Conservation (phyloP, 2,329 filamentous ascomycete species). For the Elsinoe perseae region DNA sequence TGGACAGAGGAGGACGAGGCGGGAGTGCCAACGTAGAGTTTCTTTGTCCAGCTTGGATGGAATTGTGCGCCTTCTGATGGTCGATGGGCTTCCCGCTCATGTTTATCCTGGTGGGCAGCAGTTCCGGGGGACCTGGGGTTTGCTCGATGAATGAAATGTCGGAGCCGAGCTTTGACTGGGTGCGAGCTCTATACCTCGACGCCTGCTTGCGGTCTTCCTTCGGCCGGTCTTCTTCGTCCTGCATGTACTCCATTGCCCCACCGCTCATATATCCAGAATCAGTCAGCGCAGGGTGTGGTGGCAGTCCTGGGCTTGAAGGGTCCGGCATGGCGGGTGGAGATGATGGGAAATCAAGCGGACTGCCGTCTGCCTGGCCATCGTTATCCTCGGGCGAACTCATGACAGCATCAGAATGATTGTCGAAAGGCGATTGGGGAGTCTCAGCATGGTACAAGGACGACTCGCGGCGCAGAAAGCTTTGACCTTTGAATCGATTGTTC, state of each 20-base stretch:
- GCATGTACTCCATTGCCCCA: slow-evolving; percentile 61
- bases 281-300: slow-evolving; percentile 36
- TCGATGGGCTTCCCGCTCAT: slow-evolving; percentile 15
- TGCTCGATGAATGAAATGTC: slow-evolving; percentile 30
- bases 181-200: slow-evolving; percentile 27
- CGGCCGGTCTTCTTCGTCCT: slow-evolving; percentile 41
- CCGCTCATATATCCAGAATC: slow-evolving; percentile 85
- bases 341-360: slow-evolving; percentile 76
- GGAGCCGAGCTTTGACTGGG: slow-evolving; percentile 16
- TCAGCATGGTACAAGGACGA: slow-evolving; percentile 18
- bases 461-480: slow-evolving; percentile 19
- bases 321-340: slow-evolving; percentile 77
- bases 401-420: slow-evolving; percentile 34
- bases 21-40: slow-evolving; percentile 30
- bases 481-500: slow-evolving; percentile 10
- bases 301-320: slow-evolving; percentile 68
- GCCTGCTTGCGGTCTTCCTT: slow-evolving; percentile 32
- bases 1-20: slow-evolving; percentile 21
- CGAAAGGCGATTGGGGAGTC: slow-evolving; percentile 19
- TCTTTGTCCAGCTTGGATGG: slow-evolving; percentile 24
- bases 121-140: slow-evolving; percentile 36
- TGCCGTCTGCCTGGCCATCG: slow-evolving; percentile 49
- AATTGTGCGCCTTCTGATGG: slow-evolving; percentile 18
- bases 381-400: slow-evolving; percentile 42
- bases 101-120: slow-evolving; percentile 29